These are phyloP conservation scores for Diaporthe citriasiana DNA, from an alignment of 2,329 filamentous ascomycete species.

Conservation along the genomic window DNA sequence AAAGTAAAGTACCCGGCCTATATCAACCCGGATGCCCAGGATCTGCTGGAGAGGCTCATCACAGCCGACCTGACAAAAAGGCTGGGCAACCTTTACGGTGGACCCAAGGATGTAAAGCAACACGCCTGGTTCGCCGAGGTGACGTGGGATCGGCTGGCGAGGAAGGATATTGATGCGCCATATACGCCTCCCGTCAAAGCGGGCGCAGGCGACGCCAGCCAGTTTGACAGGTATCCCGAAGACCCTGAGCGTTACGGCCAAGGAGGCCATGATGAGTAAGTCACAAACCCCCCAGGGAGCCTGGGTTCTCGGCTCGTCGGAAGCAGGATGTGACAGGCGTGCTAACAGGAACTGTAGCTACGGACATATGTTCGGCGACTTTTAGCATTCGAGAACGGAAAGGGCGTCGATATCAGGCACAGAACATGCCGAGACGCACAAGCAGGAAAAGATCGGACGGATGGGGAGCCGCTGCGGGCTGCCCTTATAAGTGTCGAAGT, in stretches of 20 bases:
- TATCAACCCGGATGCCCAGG: conserved; percentile 93
- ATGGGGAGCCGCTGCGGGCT: not conserved
- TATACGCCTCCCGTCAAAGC: conserved; percentile 97
- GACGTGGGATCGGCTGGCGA: conserved; percentile 93
- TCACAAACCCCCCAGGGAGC: conserved; percentile 48
- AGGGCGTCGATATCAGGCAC: not conserved
- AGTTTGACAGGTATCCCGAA: conserved; percentile 98
- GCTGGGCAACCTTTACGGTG: conserved; percentile 92
- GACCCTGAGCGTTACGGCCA: conserved; percentile 93
- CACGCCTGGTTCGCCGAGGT: conserved; percentile 98
- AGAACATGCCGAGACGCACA: conserved; percentile 4
- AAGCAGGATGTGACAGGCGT: not conserved
- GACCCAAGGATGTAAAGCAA: conserved; percentile 91
- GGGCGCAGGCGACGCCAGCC: conserved; percentile 93
- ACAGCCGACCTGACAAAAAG: conserved; percentile 96
- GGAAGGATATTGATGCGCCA: conserved; percentile 98
- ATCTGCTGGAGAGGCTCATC: conserved; percentile 92
- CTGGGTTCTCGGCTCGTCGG: not conserved
- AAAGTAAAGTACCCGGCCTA: conserved; percentile 97
- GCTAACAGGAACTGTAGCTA: conserved; percentile 62
- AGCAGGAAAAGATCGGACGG: not conserved
- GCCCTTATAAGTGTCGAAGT: conserved; percentile 10
- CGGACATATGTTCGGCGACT: conserved; percentile 82
- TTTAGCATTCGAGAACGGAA: conserved; percentile 58
- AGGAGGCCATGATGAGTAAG: conserved; percentile 87